Base-by-base conservation (phyloP, 768 basidiomycete genomes). In the Mycena maculata region DNA sequence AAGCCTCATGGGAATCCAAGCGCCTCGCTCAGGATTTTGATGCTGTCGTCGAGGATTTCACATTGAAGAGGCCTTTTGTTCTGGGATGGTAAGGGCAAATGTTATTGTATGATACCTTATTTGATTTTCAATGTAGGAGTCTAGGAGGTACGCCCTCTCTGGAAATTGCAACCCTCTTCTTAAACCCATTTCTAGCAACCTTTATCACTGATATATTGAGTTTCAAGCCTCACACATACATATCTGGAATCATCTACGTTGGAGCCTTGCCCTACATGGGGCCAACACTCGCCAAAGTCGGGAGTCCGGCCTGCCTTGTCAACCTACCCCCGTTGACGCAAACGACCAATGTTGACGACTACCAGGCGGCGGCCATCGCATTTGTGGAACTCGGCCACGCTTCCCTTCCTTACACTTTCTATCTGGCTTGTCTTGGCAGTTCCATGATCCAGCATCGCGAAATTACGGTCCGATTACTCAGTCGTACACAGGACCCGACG, bases 11-110 rank as follows among this genome's bases (percentile, higher is more conserved):
- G 72, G 69, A 69, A 31, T 77, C 77, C 3, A 33, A 74, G 23
- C 74, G 76, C 9, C 62, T 77, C 2, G 74, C 77, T 4, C 75
- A 77, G n/a, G 76, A 79, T 58, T 79, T 79, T 63, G 64, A 74
- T 52, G 76, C 75, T 12, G 77, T 80, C 33, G 73, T 75, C 20
- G 41, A 75, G 22, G 76, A 69, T 23, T 81, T 79, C 48, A 68
- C 68, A 13, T 41, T 81, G 27, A 49, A 57, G 18, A 74, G 69
- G 44, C 76, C 80, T 27, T 74, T 77, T 63, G 71, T 78, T 33
- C 67, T 74, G n/a, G 82, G 77, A 61, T 83, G 80, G 79, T 77
- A 62, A 47, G 73, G 67, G n/a, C 27, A 23, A 15, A 11, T 36
- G 20, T n/a, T 11, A 36, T 31, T 22, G 3, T 2, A 4, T 9